Evolutionary conservation across 2,329 filamentous ascomycete species (phyloP).

Genomic region (Aspergillus pseudotamarii): DNA sequence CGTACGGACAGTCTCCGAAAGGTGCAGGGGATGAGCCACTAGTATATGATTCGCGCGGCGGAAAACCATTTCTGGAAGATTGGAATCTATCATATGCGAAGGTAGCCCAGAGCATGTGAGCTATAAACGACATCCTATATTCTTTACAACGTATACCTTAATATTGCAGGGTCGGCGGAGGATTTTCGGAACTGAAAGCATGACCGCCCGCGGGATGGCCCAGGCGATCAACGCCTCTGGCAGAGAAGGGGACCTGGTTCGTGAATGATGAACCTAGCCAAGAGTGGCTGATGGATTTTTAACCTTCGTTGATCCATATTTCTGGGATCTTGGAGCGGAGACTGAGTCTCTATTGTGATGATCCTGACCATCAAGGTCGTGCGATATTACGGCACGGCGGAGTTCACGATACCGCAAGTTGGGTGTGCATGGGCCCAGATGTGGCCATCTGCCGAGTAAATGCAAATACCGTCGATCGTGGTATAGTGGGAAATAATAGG

Average conservation of each 20-base stretch:
- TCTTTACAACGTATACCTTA: not conserved
- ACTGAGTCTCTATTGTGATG: not conserved
- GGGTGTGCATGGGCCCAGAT: not conserved
- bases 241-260: not conserved
- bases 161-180: not conserved
- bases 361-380: not conserved
- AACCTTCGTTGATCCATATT: not conserved
- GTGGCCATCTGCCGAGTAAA: conserved; percentile 3
- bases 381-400: not conserved
- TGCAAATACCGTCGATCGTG: conserved; percentile 3
- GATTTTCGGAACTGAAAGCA: not conserved
- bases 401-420: not conserved
- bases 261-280: not conserved
- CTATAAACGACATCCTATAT: not conserved
- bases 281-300: not conserved
- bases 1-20: not conserved
- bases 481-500: not conserved
- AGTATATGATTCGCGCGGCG: not conserved
- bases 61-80: not conserved
- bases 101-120: not conserved
- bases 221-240: not conserved
- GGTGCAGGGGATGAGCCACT: not conserved
- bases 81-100: not conserved
- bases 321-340: not conserved
- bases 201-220: not conserved